Conservation (phyloP, 2,329 filamentous ascomycete genomes). For the Neurospora sp. region DNA sequence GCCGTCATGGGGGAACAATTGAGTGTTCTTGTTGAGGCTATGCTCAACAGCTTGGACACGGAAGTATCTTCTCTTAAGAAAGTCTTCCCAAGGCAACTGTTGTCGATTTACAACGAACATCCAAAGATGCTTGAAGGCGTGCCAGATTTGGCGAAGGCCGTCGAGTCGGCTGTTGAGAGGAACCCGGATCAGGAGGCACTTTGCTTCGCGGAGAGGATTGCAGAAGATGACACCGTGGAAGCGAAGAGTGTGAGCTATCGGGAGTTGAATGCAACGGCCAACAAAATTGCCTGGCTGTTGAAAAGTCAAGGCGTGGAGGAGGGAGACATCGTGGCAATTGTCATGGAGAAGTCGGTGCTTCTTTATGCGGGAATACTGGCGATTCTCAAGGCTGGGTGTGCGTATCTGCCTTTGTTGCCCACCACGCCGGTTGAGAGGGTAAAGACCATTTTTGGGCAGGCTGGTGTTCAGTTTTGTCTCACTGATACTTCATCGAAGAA, state of each 20-base stretch:
- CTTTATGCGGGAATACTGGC: constrained; percentile 69
- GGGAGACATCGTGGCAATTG: constrained; percentile 57
- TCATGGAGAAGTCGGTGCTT: constrained; percentile 65
- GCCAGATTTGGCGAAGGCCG: constrained; percentile 37
- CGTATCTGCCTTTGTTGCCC: constrained; percentile 70
- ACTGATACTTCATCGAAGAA: constrained; percentile 23
- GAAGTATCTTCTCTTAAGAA: constrained; percentile 16
- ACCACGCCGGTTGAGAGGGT: constrained; percentile 56
- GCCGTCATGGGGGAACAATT: constrained; percentile 51
- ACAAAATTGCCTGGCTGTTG: constrained; percentile 51
- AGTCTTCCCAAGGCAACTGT: constrained; percentile 21
- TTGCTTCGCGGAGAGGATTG: constrained; percentile 46
- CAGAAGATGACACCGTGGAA: constrained; percentile 21
- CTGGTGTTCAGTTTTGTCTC: constrained; percentile 38
- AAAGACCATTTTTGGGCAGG: constrained; percentile 50
- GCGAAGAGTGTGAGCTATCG: constrained; percentile 48
- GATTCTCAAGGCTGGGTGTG: constrained; percentile 63
- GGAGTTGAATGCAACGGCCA: constrained; percentile 53
- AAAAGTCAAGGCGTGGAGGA: constrained; percentile 32
- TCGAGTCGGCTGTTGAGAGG: constrained; percentile 41
- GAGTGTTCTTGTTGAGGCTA: constrained; percentile 33
- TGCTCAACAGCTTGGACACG: constrained; percentile 19
- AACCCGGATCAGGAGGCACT: constrained; percentile 51
- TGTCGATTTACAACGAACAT: constrained; percentile 40
- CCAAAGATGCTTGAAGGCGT: constrained; percentile 24